Evolutionary conservation across 2,329 filamentous ascomycete genomes (phyloP).

Genomic region (Nectriaceae sp.): DNA sequence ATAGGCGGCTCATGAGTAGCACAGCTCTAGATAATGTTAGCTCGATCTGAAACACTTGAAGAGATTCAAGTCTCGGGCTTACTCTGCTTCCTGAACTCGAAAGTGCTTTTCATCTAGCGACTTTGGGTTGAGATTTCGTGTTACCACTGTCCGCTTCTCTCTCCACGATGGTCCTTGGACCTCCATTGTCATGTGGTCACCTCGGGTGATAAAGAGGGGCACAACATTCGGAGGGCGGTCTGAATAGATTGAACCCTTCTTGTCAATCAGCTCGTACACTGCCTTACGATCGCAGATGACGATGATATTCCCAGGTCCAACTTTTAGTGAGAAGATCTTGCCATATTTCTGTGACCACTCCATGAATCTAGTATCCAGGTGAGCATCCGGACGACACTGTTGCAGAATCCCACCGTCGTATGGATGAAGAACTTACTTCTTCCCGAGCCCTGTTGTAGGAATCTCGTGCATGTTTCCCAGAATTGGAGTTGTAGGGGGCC

Average conservation of each 20-base stretch:
- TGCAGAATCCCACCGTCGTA: no score
- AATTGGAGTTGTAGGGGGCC: slow-evolving; percentile 5
- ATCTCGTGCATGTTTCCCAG: slow-evolving; percentile 8
- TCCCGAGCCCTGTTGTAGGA: slow-evolving; percentile 7
- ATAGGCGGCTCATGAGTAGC: slow-evolving; percentile 9
- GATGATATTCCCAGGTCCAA: slow-evolving; percentile 8
- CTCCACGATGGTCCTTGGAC: slow-evolving; percentile 1
- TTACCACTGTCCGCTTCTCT: slow-evolving; percentile 7
- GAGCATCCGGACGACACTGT: no score
- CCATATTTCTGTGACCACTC: slow-evolving; percentile 9
- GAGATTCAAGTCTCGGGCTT: neutral
- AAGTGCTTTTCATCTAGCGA: slow-evolving; percentile 8
- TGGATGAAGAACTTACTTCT: slow-evolving; percentile 4
- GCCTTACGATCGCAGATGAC: slow-evolving; percentile 12
- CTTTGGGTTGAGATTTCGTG: slow-evolving; percentile 7
- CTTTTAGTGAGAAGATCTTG: slow-evolving; percentile 8
- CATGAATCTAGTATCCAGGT: slow-evolving; percentile 6
- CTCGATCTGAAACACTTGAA: neutral
- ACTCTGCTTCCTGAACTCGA: slow-evolving; percentile 9
- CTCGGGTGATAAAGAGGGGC: slow-evolving; percentile 5
- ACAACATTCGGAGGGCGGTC: slow-evolving; percentile 7
- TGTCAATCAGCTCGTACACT: slow-evolving; percentile 6
- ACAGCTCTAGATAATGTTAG: slow-evolving; percentile 2
- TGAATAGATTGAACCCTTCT: slow-evolving; percentile 7
- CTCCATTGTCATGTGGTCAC: slow-evolving; percentile 10